Evolutionary conservation across 2,329 filamentous ascomycete genomes (phyloP).

Genomic region (Periglandula ipomoeae): DNA sequence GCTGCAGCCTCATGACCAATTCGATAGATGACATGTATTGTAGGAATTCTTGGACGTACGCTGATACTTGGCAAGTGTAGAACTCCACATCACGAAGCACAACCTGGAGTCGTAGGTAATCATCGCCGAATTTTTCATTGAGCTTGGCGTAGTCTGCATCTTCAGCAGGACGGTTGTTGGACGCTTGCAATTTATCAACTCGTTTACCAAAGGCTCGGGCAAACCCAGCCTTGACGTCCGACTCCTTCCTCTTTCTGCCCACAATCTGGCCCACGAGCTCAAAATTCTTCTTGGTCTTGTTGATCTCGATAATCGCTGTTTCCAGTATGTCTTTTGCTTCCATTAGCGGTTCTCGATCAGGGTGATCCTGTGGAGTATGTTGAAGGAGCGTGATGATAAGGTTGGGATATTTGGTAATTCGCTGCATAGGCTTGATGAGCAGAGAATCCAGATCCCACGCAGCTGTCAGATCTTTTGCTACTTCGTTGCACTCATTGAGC

Average conservation of each 20-base stretch:
- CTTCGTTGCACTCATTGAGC: slow-evolving; percentile 87
- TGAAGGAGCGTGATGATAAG: slow-evolving; percentile 73
- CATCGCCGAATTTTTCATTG: slow-evolving; percentile 81
- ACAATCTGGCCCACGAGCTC: slow-evolving; percentile 89
- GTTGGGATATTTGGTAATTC: slow-evolving; percentile 87
- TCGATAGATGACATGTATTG: slow-evolving; percentile 77
- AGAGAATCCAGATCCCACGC: slow-evolving; percentile 94
- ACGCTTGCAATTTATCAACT: slow-evolving; percentile 71
- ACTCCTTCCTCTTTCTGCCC: slow-evolving; percentile 75
- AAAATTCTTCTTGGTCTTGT: slow-evolving; percentile 90
- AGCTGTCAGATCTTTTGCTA: slow-evolving; percentile 82
- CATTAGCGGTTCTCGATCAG: slow-evolving; percentile 61
- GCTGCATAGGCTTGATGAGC: slow-evolving; percentile 94
- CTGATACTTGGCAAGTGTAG: slow-evolving; percentile 73
- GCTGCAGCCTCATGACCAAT: slow-evolving; percentile 63
- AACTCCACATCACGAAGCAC: slow-evolving; percentile 90
- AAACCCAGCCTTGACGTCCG: slow-evolving; percentile 74
- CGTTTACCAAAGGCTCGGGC: slow-evolving; percentile 85
- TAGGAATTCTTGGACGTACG: slow-evolving; percentile 73
- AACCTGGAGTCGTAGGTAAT: slow-evolving; percentile 86
- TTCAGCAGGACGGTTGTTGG: slow-evolving; percentile 53
- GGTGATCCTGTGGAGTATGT: slow-evolving; percentile 72
- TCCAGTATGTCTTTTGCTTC: slow-evolving; percentile 45
- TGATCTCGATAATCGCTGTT: slow-evolving; percentile 73
- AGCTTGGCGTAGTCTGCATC: slow-evolving; percentile 74